Evolutionary conservation across 1,284 basidiomycete species (phyloP).

Genomic region (Omphalotus olearius): DNA sequence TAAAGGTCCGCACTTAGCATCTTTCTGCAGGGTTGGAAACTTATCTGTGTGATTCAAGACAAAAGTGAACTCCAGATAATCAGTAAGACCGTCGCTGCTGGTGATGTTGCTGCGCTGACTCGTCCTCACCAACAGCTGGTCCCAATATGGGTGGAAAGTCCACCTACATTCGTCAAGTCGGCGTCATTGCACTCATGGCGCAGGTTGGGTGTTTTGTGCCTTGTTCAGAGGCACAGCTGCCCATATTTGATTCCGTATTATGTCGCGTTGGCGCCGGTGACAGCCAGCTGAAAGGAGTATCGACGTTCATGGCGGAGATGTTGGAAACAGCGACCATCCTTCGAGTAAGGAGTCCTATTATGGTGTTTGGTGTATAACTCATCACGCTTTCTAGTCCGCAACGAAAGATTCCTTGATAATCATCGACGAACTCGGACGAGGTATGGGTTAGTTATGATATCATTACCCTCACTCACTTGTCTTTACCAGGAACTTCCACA

Average conservation of each 20-base stretch:
- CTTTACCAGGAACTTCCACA: constrained; percentile 81
- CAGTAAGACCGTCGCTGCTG: constrained; percentile 39
- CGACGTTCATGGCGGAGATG: constrained; percentile 99
- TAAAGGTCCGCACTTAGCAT: constrained; percentile 44
- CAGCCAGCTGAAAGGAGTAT: constrained; percentile 95
- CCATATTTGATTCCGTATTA: constrained; percentile 95
- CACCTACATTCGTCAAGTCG: constrained; percentile 89
- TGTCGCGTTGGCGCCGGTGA: constrained; percentile 98
- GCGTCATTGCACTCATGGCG: constrained; percentile 93
- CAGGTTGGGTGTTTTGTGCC: constrained; percentile 96
- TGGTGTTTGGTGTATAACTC: no score
- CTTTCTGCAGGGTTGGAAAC: constrained; percentile 11
- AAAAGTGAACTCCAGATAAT: constrained; percentile 87
- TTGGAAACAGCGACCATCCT: constrained; percentile 95
- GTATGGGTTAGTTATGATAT: constrained; percentile 30
- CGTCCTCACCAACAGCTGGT: constrained; percentile 52
- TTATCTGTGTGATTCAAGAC: constrained; percentile 30
- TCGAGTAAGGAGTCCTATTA: constrained; percentile 46
- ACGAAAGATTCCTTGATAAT: constrained; percentile 93
- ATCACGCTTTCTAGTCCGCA: constrained; percentile 57
- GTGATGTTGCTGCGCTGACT: background rate
- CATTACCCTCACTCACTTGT: constrained; percentile 1
- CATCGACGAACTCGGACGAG: constrained; percentile 96
- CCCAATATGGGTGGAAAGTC: constrained; percentile 98
- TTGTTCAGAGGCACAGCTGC: constrained; percentile 79